These are phyloP conservation scores for Alternaria angustiovoidea DNA, from an alignment of 2,329 filamentous ascomycete species.

Conservation along the genomic window DNA sequence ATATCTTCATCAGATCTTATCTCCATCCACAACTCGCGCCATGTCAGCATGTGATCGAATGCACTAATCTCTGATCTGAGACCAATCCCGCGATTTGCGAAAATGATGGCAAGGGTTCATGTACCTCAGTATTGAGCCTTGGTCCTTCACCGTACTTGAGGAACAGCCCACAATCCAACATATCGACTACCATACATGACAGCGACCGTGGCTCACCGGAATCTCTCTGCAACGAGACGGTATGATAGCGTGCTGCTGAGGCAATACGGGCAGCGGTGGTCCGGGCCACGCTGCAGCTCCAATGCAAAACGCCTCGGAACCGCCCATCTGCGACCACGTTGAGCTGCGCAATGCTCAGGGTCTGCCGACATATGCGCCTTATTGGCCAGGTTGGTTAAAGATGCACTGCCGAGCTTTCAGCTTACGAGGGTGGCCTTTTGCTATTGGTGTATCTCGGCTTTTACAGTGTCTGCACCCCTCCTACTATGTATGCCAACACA, in stretches of 20 bases:
- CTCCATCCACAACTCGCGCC: conserved; percentile 6
- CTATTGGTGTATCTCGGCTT: conserved; percentile 25
- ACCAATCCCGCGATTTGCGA: conserved; percentile 5
- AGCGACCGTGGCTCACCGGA: conserved; percentile 25
- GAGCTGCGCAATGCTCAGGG: conserved; percentile 25
- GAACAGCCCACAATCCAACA: conserved; percentile 15
- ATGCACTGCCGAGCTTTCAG: conserved; percentile 20
- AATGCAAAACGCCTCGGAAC: conserved; percentile 19
- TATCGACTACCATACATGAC: conserved; percentile 4
- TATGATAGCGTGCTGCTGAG: conserved; percentile 21
- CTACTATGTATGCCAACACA: conserved; percentile 13
- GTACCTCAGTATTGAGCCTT: conserved; percentile 17
- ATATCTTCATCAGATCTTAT: conserved; percentile 9
- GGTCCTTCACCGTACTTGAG: conserved; percentile 7
- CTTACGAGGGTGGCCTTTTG: conserved; percentile 21
- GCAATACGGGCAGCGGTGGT: conserved; percentile 9
- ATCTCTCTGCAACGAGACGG: conserved; percentile 26
- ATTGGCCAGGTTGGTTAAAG: conserved; percentile 22
- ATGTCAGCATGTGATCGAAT: conserved; percentile 16
- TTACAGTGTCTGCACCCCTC: conserved; percentile 16
- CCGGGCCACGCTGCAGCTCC: conserved; percentile 17
- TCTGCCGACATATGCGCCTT: conserved; percentile 6
- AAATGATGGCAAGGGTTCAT: conserved; percentile 21
- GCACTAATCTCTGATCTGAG: conserved; percentile 8
- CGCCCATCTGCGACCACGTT: conserved; percentile 31